These are phyloP conservation scores for Nakazawaea ishiwadae DNA, from an alignment of 805 yeast species.

Conservation along the genomic window DNA sequence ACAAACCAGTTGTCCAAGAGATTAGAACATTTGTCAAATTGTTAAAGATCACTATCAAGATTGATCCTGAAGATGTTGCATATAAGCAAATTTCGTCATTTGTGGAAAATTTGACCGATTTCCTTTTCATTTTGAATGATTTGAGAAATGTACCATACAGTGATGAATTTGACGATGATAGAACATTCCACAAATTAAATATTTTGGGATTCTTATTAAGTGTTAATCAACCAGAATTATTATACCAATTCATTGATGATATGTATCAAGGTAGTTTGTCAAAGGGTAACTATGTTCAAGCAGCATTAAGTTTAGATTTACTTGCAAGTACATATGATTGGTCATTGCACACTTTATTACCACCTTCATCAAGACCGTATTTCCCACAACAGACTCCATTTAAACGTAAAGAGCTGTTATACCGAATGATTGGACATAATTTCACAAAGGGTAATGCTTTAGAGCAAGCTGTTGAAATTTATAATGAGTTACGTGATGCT, in stretches of 20 bases:
- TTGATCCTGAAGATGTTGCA: constrained; percentile 65
- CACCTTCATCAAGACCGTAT: constrained; percentile 57
- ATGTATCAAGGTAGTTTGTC: constrained; percentile 60
- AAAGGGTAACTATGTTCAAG: constrained; percentile 69
- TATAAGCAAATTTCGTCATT: constrained; percentile 43
- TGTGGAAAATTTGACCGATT: constrained; percentile 52
- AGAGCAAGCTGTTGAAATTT: constrained; percentile 76
- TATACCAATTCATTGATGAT: constrained; percentile 73
- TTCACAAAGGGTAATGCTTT: constrained; percentile 67
- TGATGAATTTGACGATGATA: constrained; percentile 81
- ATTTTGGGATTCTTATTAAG: constrained; percentile 73
- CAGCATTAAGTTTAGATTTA: constrained; percentile 74
- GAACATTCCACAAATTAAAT: constrained; percentile 74
- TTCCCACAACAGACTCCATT: constrained; percentile 80
- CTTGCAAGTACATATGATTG: constrained; percentile 74
- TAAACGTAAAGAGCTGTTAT: constrained; percentile 71
- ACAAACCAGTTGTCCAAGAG: constrained; percentile 52
- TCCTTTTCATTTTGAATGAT: constrained; percentile 61
- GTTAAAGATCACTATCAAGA: constrained; percentile 42
- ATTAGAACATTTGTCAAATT: constrained; percentile 48
- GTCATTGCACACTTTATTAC: constrained; percentile 54
- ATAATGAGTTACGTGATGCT: constrained; percentile 71
- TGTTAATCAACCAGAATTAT: constrained; percentile 73
- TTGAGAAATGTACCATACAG: constrained; percentile 73
- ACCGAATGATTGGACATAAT: constrained; percentile 64